Base-by-base conservation (phyloP, 805 yeast species). In the Wickerhamomyces strasburgensis region DNA sequence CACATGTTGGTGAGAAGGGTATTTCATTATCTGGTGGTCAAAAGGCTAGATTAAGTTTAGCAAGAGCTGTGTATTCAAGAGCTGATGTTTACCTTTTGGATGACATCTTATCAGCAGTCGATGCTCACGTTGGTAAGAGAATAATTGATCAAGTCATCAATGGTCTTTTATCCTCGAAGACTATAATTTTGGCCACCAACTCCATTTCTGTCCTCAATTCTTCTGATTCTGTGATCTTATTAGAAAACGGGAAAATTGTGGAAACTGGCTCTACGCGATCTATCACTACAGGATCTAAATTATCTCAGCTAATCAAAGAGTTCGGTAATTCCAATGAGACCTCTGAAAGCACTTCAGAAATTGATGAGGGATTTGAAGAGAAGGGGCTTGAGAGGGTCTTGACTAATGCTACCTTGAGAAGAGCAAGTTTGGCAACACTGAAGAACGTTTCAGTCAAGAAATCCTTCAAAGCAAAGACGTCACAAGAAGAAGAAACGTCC, bases 141-240 rank as follows among this genome's bases (percentile, higher is more conserved):
- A 69, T 93, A 51, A 79, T 84, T 47, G 80, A 78, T 47, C 76
- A 84, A 52, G 96, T 89, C 17, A 67, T 89, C 16, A 63, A 74
- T 24, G 97, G 97, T 38, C 65, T 89, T 46, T 65, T 89, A 48
- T 72, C 75, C 30, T 51, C 84, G 16, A 87, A 85, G 61, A 75
- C 93, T 47, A 78, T 77, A 46, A 65, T 89, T 23, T 67, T 89
- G 56, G 90, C 95, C 10, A 89, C 98, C 6, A 89, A 89, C 64
- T 80, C 85, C 35, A 81, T 90, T 42, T 72, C 84, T 34, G 95
- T 87, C 9, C 69, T 89, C 51, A 72, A 80, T 36, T 75, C 76
- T 43, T 93, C 97, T 3, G 72, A 78, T 51, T 65, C 72, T 29
- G 72, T 90, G 38, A 67, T 81, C 21, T 68, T 89, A 73, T 63